Evolutionary conservation across 208 protist species (phyloP).

Genomic region (Entamoeba invadens): DNA sequence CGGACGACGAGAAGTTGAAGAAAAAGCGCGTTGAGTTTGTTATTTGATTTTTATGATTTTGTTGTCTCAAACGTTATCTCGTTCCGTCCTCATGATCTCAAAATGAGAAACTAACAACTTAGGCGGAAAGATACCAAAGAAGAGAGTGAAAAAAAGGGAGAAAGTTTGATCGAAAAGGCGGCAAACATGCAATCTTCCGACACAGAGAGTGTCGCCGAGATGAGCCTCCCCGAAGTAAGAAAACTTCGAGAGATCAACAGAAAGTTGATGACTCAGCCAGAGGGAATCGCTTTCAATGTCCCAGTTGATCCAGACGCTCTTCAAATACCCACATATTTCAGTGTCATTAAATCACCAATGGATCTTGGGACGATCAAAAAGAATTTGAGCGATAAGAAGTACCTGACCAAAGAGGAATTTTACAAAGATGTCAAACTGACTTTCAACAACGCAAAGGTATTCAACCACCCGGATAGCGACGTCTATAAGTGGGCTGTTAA

Average conservation of each 20-base stretch:
- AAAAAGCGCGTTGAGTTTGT: not conserved
- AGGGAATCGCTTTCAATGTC: not conserved
- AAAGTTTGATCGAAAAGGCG: no score
- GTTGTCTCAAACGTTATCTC: not conserved
- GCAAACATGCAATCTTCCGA: no score
- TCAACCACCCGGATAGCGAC: not conserved
- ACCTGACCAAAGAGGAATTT: not conserved
- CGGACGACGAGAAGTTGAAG: not conserved
- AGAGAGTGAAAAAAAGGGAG: no score
- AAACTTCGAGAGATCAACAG: not conserved
- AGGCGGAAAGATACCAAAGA: no score
- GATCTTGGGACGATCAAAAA: constrained; percentile 17
- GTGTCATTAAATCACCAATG: constrained; percentile 18
- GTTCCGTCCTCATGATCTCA: no score
- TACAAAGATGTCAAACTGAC: not conserved
- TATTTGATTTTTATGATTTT: not conserved
- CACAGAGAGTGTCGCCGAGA: no score
- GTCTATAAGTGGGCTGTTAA: not conserved
- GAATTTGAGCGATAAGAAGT: not conserved
- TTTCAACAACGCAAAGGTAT: constrained; percentile 4
- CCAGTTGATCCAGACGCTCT: not conserved
- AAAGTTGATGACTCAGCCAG: not conserved
- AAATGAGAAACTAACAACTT: no score
- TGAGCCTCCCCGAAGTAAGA: not conserved
- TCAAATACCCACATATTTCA: not conserved